These are phyloP conservation scores for Hyaloscypha variabilis DNA, from an alignment of 495 filamentous ascomycete genomes.

Conservation along the genomic window DNA sequence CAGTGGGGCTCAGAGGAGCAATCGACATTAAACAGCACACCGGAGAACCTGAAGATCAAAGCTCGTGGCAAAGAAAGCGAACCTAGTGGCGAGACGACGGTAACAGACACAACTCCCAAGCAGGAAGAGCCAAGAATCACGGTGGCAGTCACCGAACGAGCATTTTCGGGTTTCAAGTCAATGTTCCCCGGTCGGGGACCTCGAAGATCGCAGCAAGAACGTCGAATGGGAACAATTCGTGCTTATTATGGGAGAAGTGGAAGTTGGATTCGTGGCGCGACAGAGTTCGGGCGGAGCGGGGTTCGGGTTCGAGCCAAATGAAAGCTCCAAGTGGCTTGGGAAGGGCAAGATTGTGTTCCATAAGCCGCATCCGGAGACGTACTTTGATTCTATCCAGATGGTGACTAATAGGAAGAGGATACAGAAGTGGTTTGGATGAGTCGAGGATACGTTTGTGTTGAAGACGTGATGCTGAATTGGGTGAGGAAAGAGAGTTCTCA, in stretches of 20 bases:
- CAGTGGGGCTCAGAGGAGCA: not conserved
- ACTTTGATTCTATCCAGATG: not conserved
- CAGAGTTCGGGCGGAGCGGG: not conserved
- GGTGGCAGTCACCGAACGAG: not conserved
- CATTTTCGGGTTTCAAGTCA: not conserved
- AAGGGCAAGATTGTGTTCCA: conserved; percentile 12
- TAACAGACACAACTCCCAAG: not conserved
- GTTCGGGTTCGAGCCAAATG: conserved; percentile 3
- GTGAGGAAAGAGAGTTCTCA: no score
- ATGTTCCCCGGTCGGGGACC: not conserved
- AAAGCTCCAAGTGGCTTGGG: conserved; percentile 1
- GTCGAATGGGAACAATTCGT: conserved; percentile 8
- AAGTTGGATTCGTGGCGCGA: conserved; percentile 3
- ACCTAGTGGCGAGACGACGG: not conserved
- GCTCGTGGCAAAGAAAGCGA: not conserved
- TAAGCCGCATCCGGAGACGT: conserved; percentile 10
- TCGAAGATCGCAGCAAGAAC: not conserved
- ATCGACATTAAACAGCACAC: not conserved
- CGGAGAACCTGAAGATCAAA: not conserved
- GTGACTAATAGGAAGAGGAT: conserved; percentile 8
- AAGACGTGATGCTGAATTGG: not conserved
- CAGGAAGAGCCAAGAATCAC: not conserved
- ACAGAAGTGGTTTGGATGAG: conserved; percentile 12
- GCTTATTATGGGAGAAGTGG: not conserved
- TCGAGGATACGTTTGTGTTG: not conserved